Percentiles rank a stretch among this genome's conserved stretches.
phyloP scores from a whole-genome alignment of 495 filamentous ascomycete genomes.

The Tuber indicum region DNA sequence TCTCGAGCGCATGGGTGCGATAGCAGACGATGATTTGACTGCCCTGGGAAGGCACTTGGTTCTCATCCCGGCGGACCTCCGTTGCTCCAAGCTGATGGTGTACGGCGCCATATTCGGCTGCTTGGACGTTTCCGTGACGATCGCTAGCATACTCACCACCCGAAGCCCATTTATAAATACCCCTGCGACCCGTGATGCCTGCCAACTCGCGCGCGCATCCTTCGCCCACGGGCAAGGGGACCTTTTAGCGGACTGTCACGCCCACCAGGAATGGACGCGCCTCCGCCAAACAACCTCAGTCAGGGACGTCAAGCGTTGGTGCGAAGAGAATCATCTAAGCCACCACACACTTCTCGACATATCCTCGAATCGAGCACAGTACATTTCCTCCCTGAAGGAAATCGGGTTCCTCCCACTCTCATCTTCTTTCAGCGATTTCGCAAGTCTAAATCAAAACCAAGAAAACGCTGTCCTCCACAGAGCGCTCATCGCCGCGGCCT shows the following conservation, averaged over 20 bases:
- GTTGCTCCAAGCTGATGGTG: slow-evolving; percentile 91
- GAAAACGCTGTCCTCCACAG: slow-evolving; percentile 60
- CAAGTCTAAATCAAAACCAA: slow-evolving; percentile 46
- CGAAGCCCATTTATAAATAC: slow-evolving; percentile 79
- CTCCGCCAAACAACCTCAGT: slow-evolving; percentile 54
- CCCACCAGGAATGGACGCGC: slow-evolving; percentile 73
- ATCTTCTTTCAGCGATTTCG: slow-evolving; percentile 13
- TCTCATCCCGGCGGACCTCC: slow-evolving; percentile 78
- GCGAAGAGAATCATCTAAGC: slow-evolving; percentile 80
- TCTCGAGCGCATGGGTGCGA: slow-evolving; percentile 76
- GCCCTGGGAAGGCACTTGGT: slow-evolving; percentile 84
- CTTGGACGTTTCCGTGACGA: slow-evolving; percentile 79
- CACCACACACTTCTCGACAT: slow-evolving; percentile 79
- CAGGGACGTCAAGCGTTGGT: slow-evolving; percentile 66
- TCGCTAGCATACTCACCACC: slow-evolving; percentile 80
- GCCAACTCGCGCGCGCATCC: slow-evolving; percentile 63
- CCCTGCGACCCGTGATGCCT: slow-evolving; percentile 69
- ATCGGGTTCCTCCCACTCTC: slow-evolving; percentile 64
- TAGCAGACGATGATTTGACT: slow-evolving; percentile 76
- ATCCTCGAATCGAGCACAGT: slow-evolving; percentile 74
- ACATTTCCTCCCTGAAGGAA: slow-evolving; percentile 76
- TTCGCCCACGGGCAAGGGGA: slow-evolving; percentile 80
- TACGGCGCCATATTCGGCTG: slow-evolving; percentile 91
- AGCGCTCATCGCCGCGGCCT: slow-evolving; percentile 81
- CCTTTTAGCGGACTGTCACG: slow-evolving; percentile 73